These are phyloP conservation scores for Diaporthe longicolla DNA, from an alignment of 2,329 filamentous ascomycete species.

Conservation along the genomic window DNA sequence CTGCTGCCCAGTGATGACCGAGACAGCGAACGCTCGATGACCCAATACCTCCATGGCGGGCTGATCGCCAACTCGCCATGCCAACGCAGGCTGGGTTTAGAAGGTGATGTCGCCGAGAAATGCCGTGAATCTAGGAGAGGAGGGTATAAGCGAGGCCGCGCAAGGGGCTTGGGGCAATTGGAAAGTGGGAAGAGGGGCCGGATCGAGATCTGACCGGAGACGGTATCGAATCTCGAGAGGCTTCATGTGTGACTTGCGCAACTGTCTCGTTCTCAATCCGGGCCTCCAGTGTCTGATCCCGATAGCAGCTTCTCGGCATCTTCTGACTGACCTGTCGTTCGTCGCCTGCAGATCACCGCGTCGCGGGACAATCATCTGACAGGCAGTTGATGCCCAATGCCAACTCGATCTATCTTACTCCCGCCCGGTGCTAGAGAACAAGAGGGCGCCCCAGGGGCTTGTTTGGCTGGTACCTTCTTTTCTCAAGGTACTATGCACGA, in stretches of 20 bases:
- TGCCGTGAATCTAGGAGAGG: background rate
- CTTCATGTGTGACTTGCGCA: background rate
- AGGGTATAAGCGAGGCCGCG: background rate
- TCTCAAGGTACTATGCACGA: background rate
- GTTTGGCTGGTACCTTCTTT: background rate
- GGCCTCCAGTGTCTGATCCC: background rate
- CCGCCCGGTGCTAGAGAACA: background rate
- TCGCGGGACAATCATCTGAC: conserved; percentile 34
- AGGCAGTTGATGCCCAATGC: conserved; percentile 22
- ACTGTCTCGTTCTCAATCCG: background rate
- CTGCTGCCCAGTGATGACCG: background rate
- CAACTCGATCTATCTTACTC: conserved; percentile 5
- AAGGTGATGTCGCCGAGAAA: background rate
- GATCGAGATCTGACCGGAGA: conserved; percentile 7
- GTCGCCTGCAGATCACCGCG: conserved; percentile 24
- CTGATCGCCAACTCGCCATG: background rate
- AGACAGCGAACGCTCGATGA: background rate
- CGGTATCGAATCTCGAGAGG: background rate
- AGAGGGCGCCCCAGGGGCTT: too few relatives aligned
- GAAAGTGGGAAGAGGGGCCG: background rate
- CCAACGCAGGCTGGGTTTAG: background rate
- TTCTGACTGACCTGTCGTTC: conserved; percentile 6
- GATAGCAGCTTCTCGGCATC: background rate
- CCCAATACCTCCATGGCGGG: background rate
- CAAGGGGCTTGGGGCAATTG: background rate